These are phyloP conservation scores for Passalora sequoiae DNA, from an alignment of 2,329 filamentous ascomycete species.

Conservation along the genomic window DNA sequence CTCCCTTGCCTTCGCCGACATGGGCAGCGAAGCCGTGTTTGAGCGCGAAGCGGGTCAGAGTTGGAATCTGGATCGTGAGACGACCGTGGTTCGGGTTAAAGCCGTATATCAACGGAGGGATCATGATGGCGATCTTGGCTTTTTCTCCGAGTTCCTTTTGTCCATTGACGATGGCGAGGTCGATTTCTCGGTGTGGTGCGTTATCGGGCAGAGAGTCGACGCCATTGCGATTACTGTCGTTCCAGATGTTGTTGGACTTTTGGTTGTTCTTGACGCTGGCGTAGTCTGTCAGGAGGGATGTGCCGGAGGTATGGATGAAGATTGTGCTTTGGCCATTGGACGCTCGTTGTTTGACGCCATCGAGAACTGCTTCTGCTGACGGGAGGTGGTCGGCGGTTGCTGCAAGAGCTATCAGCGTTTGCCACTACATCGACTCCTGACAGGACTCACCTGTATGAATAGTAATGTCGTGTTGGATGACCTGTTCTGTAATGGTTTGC, in stretches of 20 bases:
- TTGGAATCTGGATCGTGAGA: conserved; percentile 47
- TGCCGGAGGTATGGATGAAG: conserved; percentile 49
- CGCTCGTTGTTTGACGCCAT: conserved; percentile 40
- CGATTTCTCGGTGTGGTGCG: conserved; percentile 44
- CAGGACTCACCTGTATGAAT: conserved; percentile 38
- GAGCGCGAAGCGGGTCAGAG: conserved; percentile 44
- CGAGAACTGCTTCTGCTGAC: conserved; percentile 43
- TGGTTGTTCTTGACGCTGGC: conserved; percentile 26
- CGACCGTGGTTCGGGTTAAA: conserved; percentile 36
- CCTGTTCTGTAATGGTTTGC: conserved; percentile 37
- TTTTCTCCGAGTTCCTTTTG: conserved; percentile 35
- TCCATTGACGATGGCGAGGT: conserved; percentile 41
- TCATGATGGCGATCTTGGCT: conserved; percentile 46
- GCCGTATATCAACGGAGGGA: conserved; percentile 48
- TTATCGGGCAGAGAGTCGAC: conserved; percentile 41
- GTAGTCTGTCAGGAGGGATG: conserved; percentile 39
- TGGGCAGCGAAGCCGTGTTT: conserved; percentile 46
- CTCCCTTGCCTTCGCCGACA: conserved; percentile 41
- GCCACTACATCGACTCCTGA: neutral
- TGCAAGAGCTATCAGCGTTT: neutral
- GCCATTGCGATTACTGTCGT: conserved; percentile 38
- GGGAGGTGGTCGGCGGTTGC: conserved; percentile 48
- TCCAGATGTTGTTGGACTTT: conserved; percentile 39
- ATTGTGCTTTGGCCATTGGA: conserved; percentile 37
- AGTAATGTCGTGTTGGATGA: conserved; percentile 39